These are phyloP conservation scores for Blakeslea trispora DNA, from an alignment of 371 early-diverging fungal genomes.

Conservation along the genomic window DNA sequence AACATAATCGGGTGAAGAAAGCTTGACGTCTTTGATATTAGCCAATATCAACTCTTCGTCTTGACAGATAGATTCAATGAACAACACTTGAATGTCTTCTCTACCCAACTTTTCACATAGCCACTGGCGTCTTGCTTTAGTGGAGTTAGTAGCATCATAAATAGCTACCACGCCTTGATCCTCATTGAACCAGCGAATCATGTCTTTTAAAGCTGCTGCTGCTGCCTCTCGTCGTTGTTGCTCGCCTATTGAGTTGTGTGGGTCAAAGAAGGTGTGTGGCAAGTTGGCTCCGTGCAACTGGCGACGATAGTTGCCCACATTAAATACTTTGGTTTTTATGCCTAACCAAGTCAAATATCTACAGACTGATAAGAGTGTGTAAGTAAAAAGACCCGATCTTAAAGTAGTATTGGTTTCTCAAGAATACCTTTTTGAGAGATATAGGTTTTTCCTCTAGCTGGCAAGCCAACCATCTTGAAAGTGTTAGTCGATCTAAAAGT, in stretches of 20 bases:
- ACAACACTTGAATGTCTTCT: constrained; percentile 86
- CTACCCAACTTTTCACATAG: constrained; percentile 67
- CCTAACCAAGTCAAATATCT: constrained; percentile 96
- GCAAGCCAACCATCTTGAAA: constrained; percentile 78
- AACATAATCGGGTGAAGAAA: constrained; percentile 93
- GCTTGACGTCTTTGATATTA: constrained; percentile 94
- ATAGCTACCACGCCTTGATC: constrained; percentile 84
- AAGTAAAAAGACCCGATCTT: background rate
- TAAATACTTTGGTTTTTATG: constrained; percentile 89
- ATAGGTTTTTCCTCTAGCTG: constrained; percentile 90
- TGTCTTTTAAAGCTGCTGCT: constrained; percentile 81
- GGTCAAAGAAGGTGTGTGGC: constrained; percentile 92
- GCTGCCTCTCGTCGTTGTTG: constrained; percentile 84
- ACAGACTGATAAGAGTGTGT: constrained; percentile 56
- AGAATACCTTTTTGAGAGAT: constrained; percentile 88
- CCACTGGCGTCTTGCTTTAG: constrained; percentile 75
- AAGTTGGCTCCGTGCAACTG: constrained; percentile 83
- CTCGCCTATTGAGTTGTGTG: constrained; percentile 75
- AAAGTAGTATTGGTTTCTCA: too few relatives aligned
- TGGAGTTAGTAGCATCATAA: constrained; percentile 98
- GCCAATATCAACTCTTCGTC: constrained; percentile 82
- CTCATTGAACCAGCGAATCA: constrained; percentile 87
- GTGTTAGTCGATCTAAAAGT: background rate
- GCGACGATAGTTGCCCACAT: constrained; percentile 95
- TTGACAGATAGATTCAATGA: constrained; percentile 94